Evolutionary conservation across 2,329 filamentous ascomycete genomes (phyloP).

Genomic region (Curvularia hawaiiensis): DNA sequence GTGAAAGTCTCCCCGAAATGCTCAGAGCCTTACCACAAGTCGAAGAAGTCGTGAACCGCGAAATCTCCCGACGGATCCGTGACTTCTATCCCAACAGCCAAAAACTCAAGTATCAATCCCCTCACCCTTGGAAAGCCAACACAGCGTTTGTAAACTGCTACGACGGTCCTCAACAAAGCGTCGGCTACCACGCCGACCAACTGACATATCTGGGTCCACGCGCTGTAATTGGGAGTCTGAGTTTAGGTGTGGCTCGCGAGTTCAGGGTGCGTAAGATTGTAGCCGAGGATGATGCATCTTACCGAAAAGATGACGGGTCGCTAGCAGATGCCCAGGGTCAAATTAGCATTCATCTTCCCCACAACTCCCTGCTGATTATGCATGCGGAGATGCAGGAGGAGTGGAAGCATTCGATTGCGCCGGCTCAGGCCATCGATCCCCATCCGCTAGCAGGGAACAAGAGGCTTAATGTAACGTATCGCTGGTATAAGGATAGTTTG

Average conservation of each 20-base stretch:
- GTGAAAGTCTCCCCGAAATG: slow-evolving; percentile 76
- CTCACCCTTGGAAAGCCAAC: slow-evolving; percentile 78
- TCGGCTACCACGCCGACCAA: slow-evolving; percentile 93
- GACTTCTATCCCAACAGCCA: slow-evolving; percentile 69
- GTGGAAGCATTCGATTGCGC: slow-evolving; percentile 89
- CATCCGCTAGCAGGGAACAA: slow-evolving; percentile 81
- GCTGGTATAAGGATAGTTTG: slow-evolving; percentile 78
- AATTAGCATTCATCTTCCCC: slow-evolving; percentile 89
- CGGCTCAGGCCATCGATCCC: slow-evolving; percentile 76
- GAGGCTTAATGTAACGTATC: slow-evolving; percentile 92
- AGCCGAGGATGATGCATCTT: slow-evolving; percentile 61
- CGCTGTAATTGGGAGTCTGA: slow-evolving; percentile 86
- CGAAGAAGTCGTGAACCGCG: slow-evolving; percentile 74
- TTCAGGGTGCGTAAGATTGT: slow-evolving; percentile 84
- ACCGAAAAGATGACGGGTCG: slow-evolving; percentile 44
- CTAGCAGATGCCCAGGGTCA: slow-evolving; percentile 74
- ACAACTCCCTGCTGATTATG: slow-evolving; percentile 94
- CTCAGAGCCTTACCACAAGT: slow-evolving; percentile 71
- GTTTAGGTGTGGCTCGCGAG: slow-evolving; percentile 88
- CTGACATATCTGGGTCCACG: slow-evolving; percentile 91
- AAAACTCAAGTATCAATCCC: slow-evolving; percentile 79
- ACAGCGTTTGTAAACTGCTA: slow-evolving; percentile 97
- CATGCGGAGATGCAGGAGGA: slow-evolving; percentile 97
- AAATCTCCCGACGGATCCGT: slow-evolving; percentile 73
- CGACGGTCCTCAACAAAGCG: slow-evolving; percentile 76